Evolutionary conservation across 176 grass and related monocot genomes (phyloP).

Genomic region (Triticum dicoccoides): DNA sequence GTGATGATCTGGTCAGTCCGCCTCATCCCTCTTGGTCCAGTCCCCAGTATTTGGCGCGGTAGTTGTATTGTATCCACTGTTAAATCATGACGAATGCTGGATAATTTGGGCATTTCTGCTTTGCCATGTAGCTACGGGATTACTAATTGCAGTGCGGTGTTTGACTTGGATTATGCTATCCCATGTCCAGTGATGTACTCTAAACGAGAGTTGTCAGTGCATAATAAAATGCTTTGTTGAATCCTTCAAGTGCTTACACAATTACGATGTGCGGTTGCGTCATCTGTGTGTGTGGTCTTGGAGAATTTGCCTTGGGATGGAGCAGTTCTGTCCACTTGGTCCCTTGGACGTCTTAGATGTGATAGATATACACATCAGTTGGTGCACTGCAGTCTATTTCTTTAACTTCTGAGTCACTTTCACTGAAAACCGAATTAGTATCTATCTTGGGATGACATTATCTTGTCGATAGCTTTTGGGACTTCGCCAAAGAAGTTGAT

Average conservation of each 20-base stretch:
- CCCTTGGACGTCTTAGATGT: neutral
- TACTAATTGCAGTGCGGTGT: neutral
- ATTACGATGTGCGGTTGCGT: neutral
- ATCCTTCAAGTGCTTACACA: neutral
- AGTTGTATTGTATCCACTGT: neutral
- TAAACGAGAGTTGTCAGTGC: neutral
- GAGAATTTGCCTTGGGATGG: neutral
- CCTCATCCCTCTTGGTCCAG: neutral
- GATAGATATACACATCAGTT: neutral
- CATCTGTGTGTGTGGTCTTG: neutral
- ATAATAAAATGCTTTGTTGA: neutral
- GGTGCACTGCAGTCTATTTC: neutral
- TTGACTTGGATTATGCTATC: neutral
- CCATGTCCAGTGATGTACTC: neutral
- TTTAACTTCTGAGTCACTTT: neutral
- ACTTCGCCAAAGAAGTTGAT: neutral
- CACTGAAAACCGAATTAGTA: neutral
- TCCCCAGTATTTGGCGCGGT: neutral
- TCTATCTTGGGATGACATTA: neutral
- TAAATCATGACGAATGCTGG: neutral
- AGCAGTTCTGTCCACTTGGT: neutral
- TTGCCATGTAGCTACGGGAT: neutral
- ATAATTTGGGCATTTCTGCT: neutral
- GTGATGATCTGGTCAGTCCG: slow-evolving; percentile 25
- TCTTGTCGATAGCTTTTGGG: neutral